Evolutionary conservation across 331 rosid genomes (phyloP), one percentile per base, ranked within the genome.

Genomic region (Saraca asoca): DNA sequence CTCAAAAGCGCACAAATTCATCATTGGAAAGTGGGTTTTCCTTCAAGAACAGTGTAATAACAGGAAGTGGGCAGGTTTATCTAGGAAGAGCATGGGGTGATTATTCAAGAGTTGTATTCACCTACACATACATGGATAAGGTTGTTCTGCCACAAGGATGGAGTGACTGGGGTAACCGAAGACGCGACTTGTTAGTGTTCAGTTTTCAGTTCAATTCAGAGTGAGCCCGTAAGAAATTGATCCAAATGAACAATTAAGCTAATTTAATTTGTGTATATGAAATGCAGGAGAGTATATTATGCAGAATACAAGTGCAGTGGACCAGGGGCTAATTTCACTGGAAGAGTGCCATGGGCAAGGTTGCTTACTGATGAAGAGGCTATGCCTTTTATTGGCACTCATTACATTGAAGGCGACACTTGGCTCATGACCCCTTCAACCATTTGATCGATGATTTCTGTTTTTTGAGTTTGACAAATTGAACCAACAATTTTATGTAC

Each of bases 61-160:
- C 81, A 7, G 95, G 96, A 5, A 78, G 76, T 62, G 95, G 91
- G 4, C 83, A 71, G 1, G 74, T 80, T 13, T 87, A 79, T 69
- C 85, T 90, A 2, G 90, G 96, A 71, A 81, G 96, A 66, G 91
- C 96, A 6, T 90, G 95, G 95, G 90, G 90, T 9, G 88, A 90
- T 61, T 87, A 85, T 73, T 90, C 91, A 2, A 79, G 85, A 66
- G 95, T 90, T 56, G 86, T 90, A 17, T 87, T 83, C 71, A 85
- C 87, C 34, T 85, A 53, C 82, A 81, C 91, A 13, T 87, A 35
- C 75, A 71, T 90, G 91, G 90, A 90, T 71, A 79, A 74, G 12
- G 57, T 69, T 49, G 91, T 87, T 53, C 71, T 71, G 46, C 74
- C 88, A 33, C 74, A 78, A 65, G 96, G 95, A 14, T 90, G 91